Base-by-base conservation (phyloP, 768 basidiomycete genomes). In the Mycena vitilis region DNA sequence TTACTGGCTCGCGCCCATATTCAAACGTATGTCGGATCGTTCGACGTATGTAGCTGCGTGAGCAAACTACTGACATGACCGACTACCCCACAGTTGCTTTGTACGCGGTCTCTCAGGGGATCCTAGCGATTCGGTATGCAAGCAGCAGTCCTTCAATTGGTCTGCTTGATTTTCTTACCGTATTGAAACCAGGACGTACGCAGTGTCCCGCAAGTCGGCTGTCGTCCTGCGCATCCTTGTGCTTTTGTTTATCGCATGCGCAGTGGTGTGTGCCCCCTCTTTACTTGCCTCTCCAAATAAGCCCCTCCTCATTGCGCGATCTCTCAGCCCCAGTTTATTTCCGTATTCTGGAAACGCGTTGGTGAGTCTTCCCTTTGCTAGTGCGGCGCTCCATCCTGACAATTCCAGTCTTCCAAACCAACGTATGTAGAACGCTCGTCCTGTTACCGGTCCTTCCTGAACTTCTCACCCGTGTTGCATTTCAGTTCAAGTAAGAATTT, bases 161-260 rank as follows among this genome's bases (percentile, higher is more conserved):
- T 30, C 30, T 30, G 30, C 5, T 30, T 30, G 30, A 30, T 5
- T 3, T 30, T 5, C 30, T 30, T 30, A 30, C 30, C 30, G 30
- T 30, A 2, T 22, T 56, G 40, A n/a, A 40, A 56, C 15, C 20
- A 68, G 66, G 16, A 69, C 68, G n/a, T 69, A 69, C 38, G 68
- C 68, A 11, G 68, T 69, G 5, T 69, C 68, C 34, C 62, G 68
- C n/a, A 69, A 60, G 36, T 65, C 57, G n/a, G 63, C 68, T 6
- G 4, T 10, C 6, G 58, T 69, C 10, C 37, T 69, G 7, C 25
- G 51, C 1, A 18, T 53, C 2, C 40, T 69, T 1, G 20, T 65
- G 13, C 42, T 22, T 2, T 15, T 69, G 12, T 69, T 38, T 53
- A 12, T 69, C n/a, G 9, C 25, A 5, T 45, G 44, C 44, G 9